A percentile compares a stretch with the other conserved stretches of the same genome.
These are phyloP conservation scores for Ambrosiella beaveri DNA, from an alignment of 2,329 filamentous ascomycete genomes.

Conservation along the genomic window DNA sequence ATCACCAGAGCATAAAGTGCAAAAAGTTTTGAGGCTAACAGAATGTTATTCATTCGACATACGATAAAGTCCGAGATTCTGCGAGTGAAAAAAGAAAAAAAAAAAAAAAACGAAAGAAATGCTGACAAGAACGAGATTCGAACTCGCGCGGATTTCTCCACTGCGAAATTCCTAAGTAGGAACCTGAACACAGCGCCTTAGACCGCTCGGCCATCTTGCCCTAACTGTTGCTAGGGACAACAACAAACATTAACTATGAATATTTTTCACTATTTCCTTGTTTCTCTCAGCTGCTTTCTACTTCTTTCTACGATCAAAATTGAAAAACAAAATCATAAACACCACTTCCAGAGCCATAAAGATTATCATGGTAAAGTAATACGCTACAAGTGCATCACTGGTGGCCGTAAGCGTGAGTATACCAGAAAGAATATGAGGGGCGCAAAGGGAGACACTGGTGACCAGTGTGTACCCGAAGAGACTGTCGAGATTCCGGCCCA, in stretches of 20 bases:
- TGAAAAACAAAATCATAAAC: neutral
- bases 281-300: neutral
- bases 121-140: slow-evolving; percentile 19
- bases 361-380: neutral
- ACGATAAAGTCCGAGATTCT: too few relatives aligned
- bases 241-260: neutral
- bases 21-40: too few relatives aligned
- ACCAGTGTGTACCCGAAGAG: neutral
- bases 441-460: neutral
- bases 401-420: neutral
- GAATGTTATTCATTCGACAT: too few relatives aligned
- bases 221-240: neutral
- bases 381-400: neutral
- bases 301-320: neutral
- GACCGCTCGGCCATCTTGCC: slow-evolving; percentile 12
- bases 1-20: too few relatives aligned
- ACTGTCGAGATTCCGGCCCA: neutral
- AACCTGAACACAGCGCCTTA: slow-evolving; percentile 12
- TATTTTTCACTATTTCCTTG: neutral
- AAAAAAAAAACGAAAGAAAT: slow-evolving; percentile 14
- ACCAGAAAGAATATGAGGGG: neutral
- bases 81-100: neutral
- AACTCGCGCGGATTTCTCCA: slow-evolving; percentile 13
- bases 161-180: slow-evolving; percentile 7
- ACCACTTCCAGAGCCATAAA: neutral